Percentiles rank a stretch among this genome's conserved stretches.
These are phyloP conservation scores for Cladobotryum protrusum DNA, from an alignment of 2,329 filamentous ascomycete genomes.

Conservation along the genomic window DNA sequence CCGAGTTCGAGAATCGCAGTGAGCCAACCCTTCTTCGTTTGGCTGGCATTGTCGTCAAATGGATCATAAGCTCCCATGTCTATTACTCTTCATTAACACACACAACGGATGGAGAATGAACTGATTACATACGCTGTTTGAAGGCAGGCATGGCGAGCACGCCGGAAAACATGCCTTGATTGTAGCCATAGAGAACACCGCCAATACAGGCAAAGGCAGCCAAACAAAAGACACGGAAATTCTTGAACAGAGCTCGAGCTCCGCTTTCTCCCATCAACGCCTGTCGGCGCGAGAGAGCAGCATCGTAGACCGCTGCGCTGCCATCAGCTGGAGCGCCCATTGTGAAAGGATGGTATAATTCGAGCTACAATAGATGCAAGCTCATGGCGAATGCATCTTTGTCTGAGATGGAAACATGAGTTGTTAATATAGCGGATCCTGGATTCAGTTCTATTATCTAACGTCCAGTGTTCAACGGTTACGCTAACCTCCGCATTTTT, in stretches of 20 bases:
- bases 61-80: slow-evolving; percentile 52
- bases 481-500: too few species aligned
- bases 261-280: slow-evolving; percentile 49
- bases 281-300: slow-evolving; percentile 45
- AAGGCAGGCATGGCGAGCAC: slow-evolving; percentile 55
- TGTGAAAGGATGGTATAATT: not conserved
- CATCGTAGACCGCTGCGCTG: slow-evolving; percentile 36
- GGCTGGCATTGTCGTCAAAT: slow-evolving; percentile 36
- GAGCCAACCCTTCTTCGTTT: slow-evolving; percentile 53
- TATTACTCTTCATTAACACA: slow-evolving; percentile 16
- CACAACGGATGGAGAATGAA: too few species aligned
- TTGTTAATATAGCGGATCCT: too few species aligned
- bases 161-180: slow-evolving; percentile 59
- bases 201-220: slow-evolving; percentile 58
- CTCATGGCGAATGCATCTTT: too few species aligned
- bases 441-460: too few species aligned
- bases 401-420: too few species aligned
- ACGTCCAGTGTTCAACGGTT: too few species aligned
- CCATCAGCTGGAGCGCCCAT: slow-evolving; percentile 13
- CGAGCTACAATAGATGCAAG: not conserved
- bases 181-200: slow-evolving; percentile 62
- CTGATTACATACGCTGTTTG: slow-evolving; percentile 38
- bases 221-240: slow-evolving; percentile 54
- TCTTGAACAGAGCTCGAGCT: slow-evolving; percentile 49
- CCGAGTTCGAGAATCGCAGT: slow-evolving; percentile 68